phyloP scores from a whole-genome alignment of 1,139 yeast genomes.

The Saccharomyces hybrid region DNA sequence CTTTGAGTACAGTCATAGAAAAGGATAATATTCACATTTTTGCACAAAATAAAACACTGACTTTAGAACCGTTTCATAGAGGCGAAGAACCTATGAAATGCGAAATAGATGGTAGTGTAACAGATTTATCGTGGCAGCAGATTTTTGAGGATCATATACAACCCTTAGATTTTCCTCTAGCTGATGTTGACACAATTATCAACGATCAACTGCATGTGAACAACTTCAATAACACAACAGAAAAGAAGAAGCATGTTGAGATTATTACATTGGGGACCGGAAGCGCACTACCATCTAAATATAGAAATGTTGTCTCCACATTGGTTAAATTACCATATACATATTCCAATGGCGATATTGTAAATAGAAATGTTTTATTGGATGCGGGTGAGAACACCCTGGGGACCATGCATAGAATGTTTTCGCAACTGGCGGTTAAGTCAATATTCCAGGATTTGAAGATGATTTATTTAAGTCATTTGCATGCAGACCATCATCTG shows the following conservation, averaged over 20 bases:
- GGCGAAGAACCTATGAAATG: slow-evolving; percentile 10
- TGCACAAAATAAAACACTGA: slow-evolving; percentile 14
- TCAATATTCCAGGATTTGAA: slow-evolving; percentile 47
- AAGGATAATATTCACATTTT: slow-evolving; percentile 23
- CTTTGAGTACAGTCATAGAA: slow-evolving; percentile 10
- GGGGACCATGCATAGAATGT: slow-evolving; percentile 61
- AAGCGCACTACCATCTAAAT: slow-evolving; percentile 78
- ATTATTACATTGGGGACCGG: slow-evolving; percentile 86
- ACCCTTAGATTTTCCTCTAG: slow-evolving; percentile 26
- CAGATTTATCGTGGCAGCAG: slow-evolving; percentile 35
- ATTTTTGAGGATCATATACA: slow-evolving; percentile 40
- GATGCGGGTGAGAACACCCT: slow-evolving; percentile 94
- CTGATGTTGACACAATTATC: slow-evolving; percentile 14
- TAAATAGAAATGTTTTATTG: slow-evolving; percentile 46
- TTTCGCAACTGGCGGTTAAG: slow-evolving; percentile 40
- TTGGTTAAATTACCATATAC: slow-evolving; percentile 58
- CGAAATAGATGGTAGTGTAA: slow-evolving; percentile 7
- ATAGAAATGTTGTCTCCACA: slow-evolving; percentile 78
- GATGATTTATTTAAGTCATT: slow-evolving; percentile 70
- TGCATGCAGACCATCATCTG: slow-evolving; percentile 95
- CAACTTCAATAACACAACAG: slow-evolving; percentile 18
- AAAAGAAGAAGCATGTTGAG: slow-evolving; percentile 48
- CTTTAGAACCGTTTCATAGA: slow-evolving; percentile 21
- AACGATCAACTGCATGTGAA: slow-evolving; percentile 17
- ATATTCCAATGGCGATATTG: slow-evolving; percentile 25